These are phyloP conservation scores for Pseudogymnoascus sp. DNA, from an alignment of 2,329 filamentous ascomycete genomes.

Conservation along the genomic window DNA sequence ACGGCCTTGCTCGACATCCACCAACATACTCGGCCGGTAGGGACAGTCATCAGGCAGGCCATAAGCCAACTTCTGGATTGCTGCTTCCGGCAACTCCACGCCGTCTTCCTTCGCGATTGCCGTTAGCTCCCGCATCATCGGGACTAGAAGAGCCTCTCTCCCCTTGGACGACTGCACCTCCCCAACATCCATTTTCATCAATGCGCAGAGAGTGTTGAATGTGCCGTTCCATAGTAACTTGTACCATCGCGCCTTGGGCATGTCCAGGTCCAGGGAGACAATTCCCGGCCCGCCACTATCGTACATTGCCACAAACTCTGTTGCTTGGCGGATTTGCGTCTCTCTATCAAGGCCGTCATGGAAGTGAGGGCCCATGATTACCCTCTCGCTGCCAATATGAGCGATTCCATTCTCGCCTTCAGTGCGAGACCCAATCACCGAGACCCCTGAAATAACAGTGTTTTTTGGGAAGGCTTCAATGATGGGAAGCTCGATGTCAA, in stretches of 20 bases:
- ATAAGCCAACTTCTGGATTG: conserved; percentile 13
- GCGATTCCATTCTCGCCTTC: conserved; percentile 19
- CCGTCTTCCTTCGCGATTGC: conserved; percentile 20
- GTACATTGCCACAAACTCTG: conserved; percentile 22
- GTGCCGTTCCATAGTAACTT: conserved; percentile 25
- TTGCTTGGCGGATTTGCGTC: conserved; percentile 14
- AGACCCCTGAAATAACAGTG: conserved; percentile 22
- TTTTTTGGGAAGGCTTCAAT: conserved; percentile 21
- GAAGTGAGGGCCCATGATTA: conserved; percentile 20
- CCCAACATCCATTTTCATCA: conserved; percentile 19
- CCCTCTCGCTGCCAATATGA: conserved; percentile 20
- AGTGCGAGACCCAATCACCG: conserved; percentile 22
- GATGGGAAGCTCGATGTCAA: conserved; percentile 26
- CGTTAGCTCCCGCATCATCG: conserved; percentile 25
- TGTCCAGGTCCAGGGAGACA: conserved; percentile 20
- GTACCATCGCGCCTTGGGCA: conserved; percentile 21
- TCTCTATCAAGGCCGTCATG: conserved; percentile 17
- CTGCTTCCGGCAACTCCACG: conserved; percentile 18
- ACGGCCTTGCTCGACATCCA: conserved; percentile 47
- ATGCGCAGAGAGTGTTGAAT: conserved; percentile 20
- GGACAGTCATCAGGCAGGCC: neutral
- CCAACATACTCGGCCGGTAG: conserved; percentile 38
- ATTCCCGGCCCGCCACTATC: conserved; percentile 19
- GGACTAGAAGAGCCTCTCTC: conserved; percentile 23
- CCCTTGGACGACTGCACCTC: conserved; percentile 20